phyloP scores from a whole-genome alignment of 345 rosid species.

The Rhodomyrtus tomentosa region DNA sequence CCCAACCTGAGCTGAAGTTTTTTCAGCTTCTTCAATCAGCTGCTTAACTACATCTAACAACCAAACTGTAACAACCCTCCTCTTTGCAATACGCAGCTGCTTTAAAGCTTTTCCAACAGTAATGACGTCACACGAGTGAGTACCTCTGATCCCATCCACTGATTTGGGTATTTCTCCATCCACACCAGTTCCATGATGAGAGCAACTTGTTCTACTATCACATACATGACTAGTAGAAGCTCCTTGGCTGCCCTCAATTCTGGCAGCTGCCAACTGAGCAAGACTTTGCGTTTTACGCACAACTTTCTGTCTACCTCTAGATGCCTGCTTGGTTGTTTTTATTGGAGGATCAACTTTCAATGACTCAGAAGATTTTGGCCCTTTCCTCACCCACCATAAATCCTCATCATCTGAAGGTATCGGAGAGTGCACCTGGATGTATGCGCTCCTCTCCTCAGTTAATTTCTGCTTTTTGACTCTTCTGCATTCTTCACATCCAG shows the following conservation, averaged over 20 bases:
- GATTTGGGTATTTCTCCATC: conserved; percentile 56
- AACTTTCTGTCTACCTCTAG: conserved; percentile 78
- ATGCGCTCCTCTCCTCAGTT: conserved; percentile 59
- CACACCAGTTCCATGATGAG: conserved; percentile 57
- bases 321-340: conserved; percentile 59
- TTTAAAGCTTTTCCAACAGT: conserved; percentile 68
- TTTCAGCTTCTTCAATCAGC: conserved; percentile 74
- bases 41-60: conserved; percentile 55
- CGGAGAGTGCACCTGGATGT: conserved; percentile 52
- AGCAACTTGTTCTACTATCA: conserved; percentile 65
- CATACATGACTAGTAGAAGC: conserved; percentile 92
- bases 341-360: conserved; percentile 55
- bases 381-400: conserved; percentile 90
- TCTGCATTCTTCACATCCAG: conserved; percentile 95
- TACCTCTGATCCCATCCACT: conserved; percentile 40
- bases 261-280: conserved; percentile 84
- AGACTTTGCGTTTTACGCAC: conserved; percentile 84
- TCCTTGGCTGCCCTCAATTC: conserved; percentile 97
- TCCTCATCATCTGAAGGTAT: conserved; percentile 77
- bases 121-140: conserved; percentile 41
- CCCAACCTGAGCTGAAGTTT: conserved; percentile 43
- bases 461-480: conserved; percentile 52
- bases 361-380: conserved; percentile 38
- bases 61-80: conserved; percentile 71
- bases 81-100: conserved; percentile 63